Evolutionary conservation across 148 eudicot species (phyloP), one percentile per base, ranked within the genome.

Genomic region (Cornus kousa): DNA sequence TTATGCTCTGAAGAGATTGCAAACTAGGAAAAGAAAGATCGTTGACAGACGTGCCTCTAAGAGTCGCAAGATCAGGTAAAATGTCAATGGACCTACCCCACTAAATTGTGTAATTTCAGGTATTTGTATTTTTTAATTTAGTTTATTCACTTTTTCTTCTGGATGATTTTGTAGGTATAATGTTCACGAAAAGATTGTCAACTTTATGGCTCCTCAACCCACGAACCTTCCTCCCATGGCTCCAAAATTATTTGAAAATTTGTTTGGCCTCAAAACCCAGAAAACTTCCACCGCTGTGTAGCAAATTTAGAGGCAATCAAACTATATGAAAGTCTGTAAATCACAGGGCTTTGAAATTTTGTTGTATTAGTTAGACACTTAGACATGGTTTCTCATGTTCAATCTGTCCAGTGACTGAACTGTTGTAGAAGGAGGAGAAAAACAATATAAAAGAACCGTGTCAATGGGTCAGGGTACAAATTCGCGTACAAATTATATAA

Each of bases 1-100:
- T 76, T 93, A 95, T 84, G 90, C 94, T 67, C 73, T 90, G 70
- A 95, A 91, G 80, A 90, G 87, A 77, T 65, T 87, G 71, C 97
- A 95, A 80, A 86, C 97, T 23, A 93, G 90, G 90, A 95, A 93
- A 80, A 83, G 98, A 72, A 95, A 95, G 79, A 80, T 88, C 66
- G 97, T 93, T 10, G 97, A 93, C 80, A 89, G 96, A 17, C 92
- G 97, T 82, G 97, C 98, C 72, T 95, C 98, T 73, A 95, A 95
- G 84, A 91, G 94, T 85, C 96, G 98, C 53, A 93, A 95, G 87
- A 91, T 95, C 80, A 85, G 98, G 98, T 93, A 73, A 77, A 50
- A 35, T 10, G 0, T 71, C n/a, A 33, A 10, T 46, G 60, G 24
- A 11, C 17, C 32, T 39, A 19, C 9, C 9, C 60, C 23, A n/a